Conservation (phyloP, 202 grass and related monocot genomes). For the Hordeum pubiflorum region DNA sequence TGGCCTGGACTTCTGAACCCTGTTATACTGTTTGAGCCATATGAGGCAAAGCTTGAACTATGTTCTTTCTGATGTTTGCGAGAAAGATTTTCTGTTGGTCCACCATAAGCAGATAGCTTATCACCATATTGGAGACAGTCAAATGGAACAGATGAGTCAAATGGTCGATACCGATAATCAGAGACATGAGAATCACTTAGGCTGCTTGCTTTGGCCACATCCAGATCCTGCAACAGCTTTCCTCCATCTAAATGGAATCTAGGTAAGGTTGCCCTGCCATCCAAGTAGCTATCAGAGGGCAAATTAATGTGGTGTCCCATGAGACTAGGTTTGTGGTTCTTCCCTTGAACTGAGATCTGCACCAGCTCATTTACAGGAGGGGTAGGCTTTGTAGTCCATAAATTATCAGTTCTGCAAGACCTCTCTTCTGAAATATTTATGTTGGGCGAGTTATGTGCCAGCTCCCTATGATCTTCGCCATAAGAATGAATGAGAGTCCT, state of each 20-base stretch:
- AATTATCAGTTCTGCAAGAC: conserved; percentile 1
- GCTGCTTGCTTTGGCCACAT: background rate
- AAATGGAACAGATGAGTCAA: conserved; percentile 17
- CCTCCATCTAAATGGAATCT: conserved; percentile 28
- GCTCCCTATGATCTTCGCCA: conserved; percentile 28
- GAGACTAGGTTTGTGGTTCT: conserved; percentile 15
- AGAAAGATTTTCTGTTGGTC: conserved; percentile 21
- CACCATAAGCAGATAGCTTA: conserved; percentile 28
- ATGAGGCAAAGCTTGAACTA: background rate
- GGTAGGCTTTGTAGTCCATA: background rate
- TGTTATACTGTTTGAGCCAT: conserved; percentile 25
- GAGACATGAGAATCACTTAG: conserved; percentile 25
- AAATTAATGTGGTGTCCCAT: conserved; percentile 12
- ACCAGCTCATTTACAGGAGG: conserved; percentile 22
- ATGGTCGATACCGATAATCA: background rate
- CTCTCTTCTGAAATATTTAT: background rate
- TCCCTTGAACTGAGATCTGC: conserved; percentile 26
- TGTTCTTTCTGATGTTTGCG: conserved; percentile 20
- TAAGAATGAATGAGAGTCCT: conserved; percentile 39
- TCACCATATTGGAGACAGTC: conserved; percentile 15
- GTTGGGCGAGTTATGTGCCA: background rate
- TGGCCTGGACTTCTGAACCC: conserved; percentile 29
- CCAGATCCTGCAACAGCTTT: background rate
- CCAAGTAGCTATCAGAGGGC: conserved; percentile 11
- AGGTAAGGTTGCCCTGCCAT: conserved; percentile 13